phyloP scores from a whole-genome alignment of 2,329 filamentous ascomycete genomes.

The Fragosphaeria purpurea region DNA sequence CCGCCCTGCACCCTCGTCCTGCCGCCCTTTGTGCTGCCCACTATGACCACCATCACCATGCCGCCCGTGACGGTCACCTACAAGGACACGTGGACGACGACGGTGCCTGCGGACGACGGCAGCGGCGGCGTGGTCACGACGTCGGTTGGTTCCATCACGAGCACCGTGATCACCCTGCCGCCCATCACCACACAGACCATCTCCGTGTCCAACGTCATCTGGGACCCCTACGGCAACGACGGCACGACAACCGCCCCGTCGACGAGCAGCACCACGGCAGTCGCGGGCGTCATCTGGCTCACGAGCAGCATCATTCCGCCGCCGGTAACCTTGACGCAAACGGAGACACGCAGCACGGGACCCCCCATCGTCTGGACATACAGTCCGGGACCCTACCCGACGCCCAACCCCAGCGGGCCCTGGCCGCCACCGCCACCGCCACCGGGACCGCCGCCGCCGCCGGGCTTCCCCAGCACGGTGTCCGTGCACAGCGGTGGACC shows the following conservation, averaged over 20 bases:
- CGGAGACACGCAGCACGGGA: no score
- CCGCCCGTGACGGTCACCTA: not conserved
- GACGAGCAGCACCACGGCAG: not conserved
- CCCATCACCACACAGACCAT: not conserved
- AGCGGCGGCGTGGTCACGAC: not conserved
- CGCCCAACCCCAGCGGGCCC: not conserved
- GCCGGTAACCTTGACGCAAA: no score
- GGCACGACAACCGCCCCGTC: not conserved
- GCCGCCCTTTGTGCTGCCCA: conserved; percentile 1
- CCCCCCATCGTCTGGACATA: not conserved
- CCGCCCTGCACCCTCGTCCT: conserved; percentile 4
- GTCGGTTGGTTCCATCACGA: no score
- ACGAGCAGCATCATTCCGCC: no score
- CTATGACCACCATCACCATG: not conserved
- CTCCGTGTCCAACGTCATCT: not conserved
- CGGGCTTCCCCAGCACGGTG: not conserved
- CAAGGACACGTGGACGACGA: not conserved
- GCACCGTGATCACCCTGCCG: not conserved
- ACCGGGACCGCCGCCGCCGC: not conserved
- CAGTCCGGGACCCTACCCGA: not conserved
- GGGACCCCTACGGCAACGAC: no score
- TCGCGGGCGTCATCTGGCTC: not conserved
- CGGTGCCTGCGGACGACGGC: not conserved
- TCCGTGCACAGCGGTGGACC: not conserved
- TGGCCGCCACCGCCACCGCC: not conserved